phyloP scores from a whole-genome alignment of 768 basidiomycete species.

The Zangia roseola region DNA sequence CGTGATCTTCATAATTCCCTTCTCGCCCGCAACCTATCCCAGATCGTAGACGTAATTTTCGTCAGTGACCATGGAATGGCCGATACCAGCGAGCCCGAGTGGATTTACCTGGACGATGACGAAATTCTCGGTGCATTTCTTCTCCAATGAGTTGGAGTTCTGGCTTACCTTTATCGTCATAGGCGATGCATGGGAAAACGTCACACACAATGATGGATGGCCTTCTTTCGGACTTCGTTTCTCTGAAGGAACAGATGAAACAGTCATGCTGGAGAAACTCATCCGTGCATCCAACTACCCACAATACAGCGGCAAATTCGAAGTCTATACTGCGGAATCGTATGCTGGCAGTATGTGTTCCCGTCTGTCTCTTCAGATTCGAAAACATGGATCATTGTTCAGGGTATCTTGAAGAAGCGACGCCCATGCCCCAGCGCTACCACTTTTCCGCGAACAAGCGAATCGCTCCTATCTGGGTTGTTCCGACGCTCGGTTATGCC shows the following conservation, averaged over 20 bases:
- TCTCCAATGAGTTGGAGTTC: not conserved
- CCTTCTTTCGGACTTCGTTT: slow-evolving; percentile 88
- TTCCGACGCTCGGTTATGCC: slow-evolving; percentile 79
- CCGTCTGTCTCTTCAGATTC: not conserved
- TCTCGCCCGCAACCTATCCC: slow-evolving; percentile 67
- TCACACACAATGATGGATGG: slow-evolving; percentile 78
- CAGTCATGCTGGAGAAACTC: slow-evolving; percentile 55
- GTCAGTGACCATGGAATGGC: slow-evolving; percentile 94
- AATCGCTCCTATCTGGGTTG: slow-evolving; percentile 86
- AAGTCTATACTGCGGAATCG: slow-evolving; percentile 42
- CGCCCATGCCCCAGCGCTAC: slow-evolving; percentile 69
- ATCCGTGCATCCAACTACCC: slow-evolving; percentile 45
- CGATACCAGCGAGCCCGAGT: slow-evolving; percentile 76
- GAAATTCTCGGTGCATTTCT: slow-evolving; percentile 26
- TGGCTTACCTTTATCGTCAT: not conserved
- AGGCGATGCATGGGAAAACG: slow-evolving; percentile 27
- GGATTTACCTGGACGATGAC: slow-evolving; percentile 69
- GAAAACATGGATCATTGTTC: not conserved
- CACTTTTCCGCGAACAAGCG: slow-evolving; percentile 72
- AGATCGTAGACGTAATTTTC: slow-evolving; percentile 85
- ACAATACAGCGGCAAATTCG: slow-evolving; percentile 54
- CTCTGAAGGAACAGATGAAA: slow-evolving; percentile 50
- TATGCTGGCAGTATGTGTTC: slow-evolving; percentile 20
- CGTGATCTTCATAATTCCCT: slow-evolving; percentile 63
- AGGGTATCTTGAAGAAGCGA: slow-evolving; percentile 15